phyloP scores from a whole-genome alignment of 2,329 filamentous ascomycete genomes.

The Nothophoma quercina region DNA sequence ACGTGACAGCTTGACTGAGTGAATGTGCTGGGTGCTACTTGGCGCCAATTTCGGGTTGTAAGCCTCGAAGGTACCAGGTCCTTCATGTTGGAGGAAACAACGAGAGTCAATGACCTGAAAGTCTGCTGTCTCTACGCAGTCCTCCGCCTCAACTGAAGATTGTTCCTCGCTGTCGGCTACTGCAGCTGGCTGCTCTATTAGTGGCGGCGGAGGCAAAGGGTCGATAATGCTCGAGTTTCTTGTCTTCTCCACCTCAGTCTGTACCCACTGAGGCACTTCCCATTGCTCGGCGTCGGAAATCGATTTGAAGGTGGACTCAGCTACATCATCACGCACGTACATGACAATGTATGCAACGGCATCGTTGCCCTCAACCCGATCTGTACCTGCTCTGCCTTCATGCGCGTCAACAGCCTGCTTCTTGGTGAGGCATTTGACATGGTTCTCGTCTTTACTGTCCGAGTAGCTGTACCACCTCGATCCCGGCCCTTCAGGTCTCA shows the following conservation, averaged over 20 bases:
- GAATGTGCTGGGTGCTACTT: conserved; percentile 21
- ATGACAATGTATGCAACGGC: conserved; percentile 63
- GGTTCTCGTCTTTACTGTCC: conserved; percentile 61
- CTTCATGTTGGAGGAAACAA: conserved; percentile 45
- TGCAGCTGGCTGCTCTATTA: conserved; percentile 8
- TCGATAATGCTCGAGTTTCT: conserved; percentile 23
- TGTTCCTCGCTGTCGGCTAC: conserved; percentile 11
- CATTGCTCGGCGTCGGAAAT: conserved; percentile 56
- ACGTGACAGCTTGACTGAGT: conserved; percentile 32
- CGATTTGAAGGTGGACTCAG: conserved; percentile 48
- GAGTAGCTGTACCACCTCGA: conserved; percentile 68
- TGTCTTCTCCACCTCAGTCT: conserved; percentile 37
- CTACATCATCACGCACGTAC: conserved; percentile 62
- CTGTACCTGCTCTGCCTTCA: conserved; percentile 54
- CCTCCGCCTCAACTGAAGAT: background rate
- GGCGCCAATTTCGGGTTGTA: conserved; percentile 38
- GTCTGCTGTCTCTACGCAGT: conserved; percentile 23
- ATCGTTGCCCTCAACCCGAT: conserved; percentile 52
- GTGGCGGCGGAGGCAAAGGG: conserved; percentile 21
- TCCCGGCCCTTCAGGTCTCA: conserved; percentile 64
- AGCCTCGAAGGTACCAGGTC: conserved; percentile 47
- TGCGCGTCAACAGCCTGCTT: conserved; percentile 62
- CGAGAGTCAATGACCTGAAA: conserved; percentile 46
- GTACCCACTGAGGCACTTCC: conserved; percentile 54
- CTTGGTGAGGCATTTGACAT: conserved; percentile 64